These are phyloP conservation scores for Trametes hirsuta DNA, from an alignment of 1,284 basidiomycete species.

Conservation along the genomic window DNA sequence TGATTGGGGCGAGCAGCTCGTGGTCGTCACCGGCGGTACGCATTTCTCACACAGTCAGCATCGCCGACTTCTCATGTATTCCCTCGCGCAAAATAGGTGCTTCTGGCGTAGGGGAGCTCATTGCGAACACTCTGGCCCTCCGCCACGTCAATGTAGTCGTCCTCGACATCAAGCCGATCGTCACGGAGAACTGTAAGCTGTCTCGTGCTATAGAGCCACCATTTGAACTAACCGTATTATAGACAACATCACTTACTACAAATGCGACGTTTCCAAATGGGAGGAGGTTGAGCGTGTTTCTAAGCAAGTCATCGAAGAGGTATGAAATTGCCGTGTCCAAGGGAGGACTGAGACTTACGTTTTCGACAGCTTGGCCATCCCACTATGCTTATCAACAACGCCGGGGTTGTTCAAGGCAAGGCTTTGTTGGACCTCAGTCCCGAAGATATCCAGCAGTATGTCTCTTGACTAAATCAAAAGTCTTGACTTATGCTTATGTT, in stretches of 20 bases:
- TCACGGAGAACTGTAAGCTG: constrained; percentile 71
- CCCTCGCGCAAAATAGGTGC: constrained; percentile 55
- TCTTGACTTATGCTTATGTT: neutral
- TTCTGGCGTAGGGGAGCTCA: constrained; percentile 85
- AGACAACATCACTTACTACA: constrained; percentile 83
- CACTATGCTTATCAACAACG: constrained; percentile 93
- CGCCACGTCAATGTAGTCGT: constrained; percentile 85
- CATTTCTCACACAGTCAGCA: neutral
- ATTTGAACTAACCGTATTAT: neutral
- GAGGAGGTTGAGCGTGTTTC: constrained; percentile 77
- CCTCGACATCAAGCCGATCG: constrained; percentile 78
- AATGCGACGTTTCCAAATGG: constrained; percentile 90
- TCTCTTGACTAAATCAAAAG: neutral
- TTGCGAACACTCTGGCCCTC: constrained; percentile 83
- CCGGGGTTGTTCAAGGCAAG: constrained; percentile 93
- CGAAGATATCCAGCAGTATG: constrained; percentile 82
- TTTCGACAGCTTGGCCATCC: constrained; percentile 75
- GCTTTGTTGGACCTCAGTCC: constrained; percentile 78
- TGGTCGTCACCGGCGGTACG: constrained; percentile 87
- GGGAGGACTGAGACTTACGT: neutral
- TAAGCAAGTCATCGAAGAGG: constrained; percentile 75
- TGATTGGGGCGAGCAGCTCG: constrained; percentile 85
- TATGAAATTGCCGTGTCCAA: constrained; percentile 34
- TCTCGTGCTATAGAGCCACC: neutral
- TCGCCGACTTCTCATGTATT: neutral